A percentile compares a stretch with the other conserved stretches of the same genome.
Conservation (phyloP, 148 eudicot genomes). For the Cornus suecica region DNA sequence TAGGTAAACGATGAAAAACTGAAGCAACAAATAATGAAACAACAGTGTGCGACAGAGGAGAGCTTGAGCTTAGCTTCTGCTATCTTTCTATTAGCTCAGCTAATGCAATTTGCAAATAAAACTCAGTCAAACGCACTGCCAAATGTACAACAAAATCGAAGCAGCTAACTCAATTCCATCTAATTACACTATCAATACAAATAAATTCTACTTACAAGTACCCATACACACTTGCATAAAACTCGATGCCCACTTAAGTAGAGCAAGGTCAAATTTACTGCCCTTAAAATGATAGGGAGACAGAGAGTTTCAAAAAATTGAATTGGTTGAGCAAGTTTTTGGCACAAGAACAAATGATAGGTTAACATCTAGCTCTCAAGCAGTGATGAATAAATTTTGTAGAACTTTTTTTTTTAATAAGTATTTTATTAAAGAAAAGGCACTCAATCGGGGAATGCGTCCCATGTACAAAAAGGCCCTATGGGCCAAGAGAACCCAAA, state of each 20-base stretch:
- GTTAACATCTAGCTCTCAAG: not conserved
- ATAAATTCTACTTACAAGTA: not conserved
- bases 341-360: not conserved
- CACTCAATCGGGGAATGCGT: too few species aligned
- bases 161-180: not conserved
- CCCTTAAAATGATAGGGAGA: not conserved
- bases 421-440: too few species aligned
- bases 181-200: too few species aligned
- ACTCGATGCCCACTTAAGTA: not conserved
- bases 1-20: not conserved
- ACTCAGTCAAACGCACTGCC: not conserved
- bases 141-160: not conserved
- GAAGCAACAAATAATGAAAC: not conserved
- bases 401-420: too few species aligned
- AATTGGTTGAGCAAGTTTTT: not conserved
- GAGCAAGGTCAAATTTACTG: not conserved
- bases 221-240: too few species aligned
- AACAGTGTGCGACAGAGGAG: not conserved
- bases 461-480: too few species aligned
- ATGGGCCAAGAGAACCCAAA: too few species aligned
- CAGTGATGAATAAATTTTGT: not conserved
- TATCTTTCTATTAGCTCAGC: not conserved
- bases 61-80: not conserved
- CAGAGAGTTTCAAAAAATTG: too few species aligned
- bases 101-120: not conserved